phyloP scores from a whole-genome alignment of 2,329 filamentous ascomycete species.

The Cladosporium sp. region DNA sequence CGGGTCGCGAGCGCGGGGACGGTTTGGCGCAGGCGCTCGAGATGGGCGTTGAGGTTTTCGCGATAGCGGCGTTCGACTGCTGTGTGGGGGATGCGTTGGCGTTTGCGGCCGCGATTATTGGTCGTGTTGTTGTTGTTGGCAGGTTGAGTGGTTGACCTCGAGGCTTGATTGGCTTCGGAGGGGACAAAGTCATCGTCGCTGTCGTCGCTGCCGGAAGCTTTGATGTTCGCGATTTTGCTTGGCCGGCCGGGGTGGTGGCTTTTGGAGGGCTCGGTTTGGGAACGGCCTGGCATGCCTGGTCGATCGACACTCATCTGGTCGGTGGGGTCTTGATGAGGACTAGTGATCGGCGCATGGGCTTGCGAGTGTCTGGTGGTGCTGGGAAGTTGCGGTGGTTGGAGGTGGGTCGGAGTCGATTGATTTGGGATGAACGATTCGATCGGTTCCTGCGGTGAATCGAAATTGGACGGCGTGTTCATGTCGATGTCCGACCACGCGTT shows the following conservation, averaged over 20 bases:
- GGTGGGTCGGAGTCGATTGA: slow-evolving; percentile 17
- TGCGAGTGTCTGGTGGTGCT: slow-evolving; percentile 13
- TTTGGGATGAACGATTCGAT: slow-evolving; percentile 20
- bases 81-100: slow-evolving; percentile 34
- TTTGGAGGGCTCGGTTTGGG: slow-evolving; percentile 1
- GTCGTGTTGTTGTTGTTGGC: too few relatives aligned
- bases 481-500: slow-evolving; percentile 27
- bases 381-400: slow-evolving; percentile 18
- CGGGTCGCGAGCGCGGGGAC: slow-evolving; percentile 28
- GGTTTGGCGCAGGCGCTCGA: slow-evolving; percentile 30
- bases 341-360: slow-evolving; percentile 19
- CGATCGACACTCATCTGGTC: slow-evolving; percentile 7
- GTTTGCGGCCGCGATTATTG: slow-evolving; percentile 28
- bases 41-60: slow-evolving; percentile 34
- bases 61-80: slow-evolving; percentile 32
- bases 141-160: slow-evolving; percentile 17
- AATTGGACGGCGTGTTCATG: slow-evolving; percentile 26
- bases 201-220: slow-evolving; percentile 23
- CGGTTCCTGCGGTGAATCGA: slow-evolving; percentile 20
- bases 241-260: background rate
- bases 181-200: slow-evolving; percentile 29
- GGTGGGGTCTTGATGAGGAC: slow-evolving; percentile 23
- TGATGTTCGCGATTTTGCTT: background rate
- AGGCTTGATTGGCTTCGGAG: slow-evolving; percentile 16
- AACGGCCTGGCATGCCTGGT: background rate